Evolutionary conservation across 1,139 yeast species (phyloP).

Genomic region (Entelexis sorbosivorans): DNA sequence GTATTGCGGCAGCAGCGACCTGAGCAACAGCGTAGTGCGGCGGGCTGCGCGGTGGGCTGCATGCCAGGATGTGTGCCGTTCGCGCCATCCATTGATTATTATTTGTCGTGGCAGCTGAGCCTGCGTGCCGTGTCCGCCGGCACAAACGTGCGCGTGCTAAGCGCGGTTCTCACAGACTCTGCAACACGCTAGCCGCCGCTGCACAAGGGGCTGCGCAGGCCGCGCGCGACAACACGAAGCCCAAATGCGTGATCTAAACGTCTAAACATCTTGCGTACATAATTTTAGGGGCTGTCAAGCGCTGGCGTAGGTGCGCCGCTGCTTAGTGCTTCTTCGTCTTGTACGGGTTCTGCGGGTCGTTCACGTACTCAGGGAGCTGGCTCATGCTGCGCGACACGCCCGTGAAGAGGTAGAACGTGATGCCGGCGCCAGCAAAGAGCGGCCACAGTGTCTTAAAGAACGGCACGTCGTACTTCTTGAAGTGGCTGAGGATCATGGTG

Average conservation of each 20-base stretch:
- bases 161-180: too few species aligned
- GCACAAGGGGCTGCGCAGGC: too few species aligned
- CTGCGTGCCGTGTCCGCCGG: too few species aligned
- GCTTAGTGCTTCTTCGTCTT: constrained; percentile 38
- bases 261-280: background rate
- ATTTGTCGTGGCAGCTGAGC: too few species aligned
- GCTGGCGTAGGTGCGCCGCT: background rate
- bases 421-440: constrained; percentile 50
- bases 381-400: constrained; percentile 43
- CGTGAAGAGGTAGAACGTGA: constrained; percentile 46
- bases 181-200: too few species aligned
- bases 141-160: too few species aligned
- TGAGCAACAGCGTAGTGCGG: too few species aligned
- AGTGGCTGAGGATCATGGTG: constrained; percentile 2
- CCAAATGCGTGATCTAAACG: background rate
- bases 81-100: too few species aligned
- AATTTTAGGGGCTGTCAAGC: background rate
- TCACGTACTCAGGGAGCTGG: constrained; percentile 44
- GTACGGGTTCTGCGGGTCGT: constrained; percentile 66
- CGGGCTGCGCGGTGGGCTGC: too few species aligned
- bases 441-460: constrained; percentile 56
- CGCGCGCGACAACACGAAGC: background rate
- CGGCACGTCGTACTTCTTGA: constrained; percentile 42
- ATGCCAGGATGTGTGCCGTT: too few species aligned
- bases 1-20: too few species aligned